These are phyloP conservation scores for Saturnispora ahearnii DNA, from an alignment of 805 yeast species.

Conservation along the genomic window DNA sequence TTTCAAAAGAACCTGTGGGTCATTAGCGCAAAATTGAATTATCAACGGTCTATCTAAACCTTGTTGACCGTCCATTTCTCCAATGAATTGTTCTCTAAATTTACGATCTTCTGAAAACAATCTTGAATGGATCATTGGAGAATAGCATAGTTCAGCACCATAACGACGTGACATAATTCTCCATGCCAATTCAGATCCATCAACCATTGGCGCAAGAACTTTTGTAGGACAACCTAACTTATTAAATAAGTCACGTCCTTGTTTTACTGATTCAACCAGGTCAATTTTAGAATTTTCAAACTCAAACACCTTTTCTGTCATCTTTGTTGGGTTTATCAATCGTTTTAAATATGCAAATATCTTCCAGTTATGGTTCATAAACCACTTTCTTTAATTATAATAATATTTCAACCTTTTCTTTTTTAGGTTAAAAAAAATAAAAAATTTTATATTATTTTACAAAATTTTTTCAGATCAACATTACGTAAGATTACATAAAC, in stretches of 20 bases:
- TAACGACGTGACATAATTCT: slow-evolving; percentile 73
- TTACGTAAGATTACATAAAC: neutral
- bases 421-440: neutral
- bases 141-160: slow-evolving; percentile 90
- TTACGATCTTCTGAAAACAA: slow-evolving; percentile 77
- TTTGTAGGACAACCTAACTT: slow-evolving; percentile 67
- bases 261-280: slow-evolving; percentile 9
- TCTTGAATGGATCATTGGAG: slow-evolving; percentile 95
- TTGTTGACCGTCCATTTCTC: slow-evolving; percentile 61
- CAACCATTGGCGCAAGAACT: slow-evolving; percentile 98
- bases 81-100: slow-evolving; percentile 70
- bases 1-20: slow-evolving; percentile 68
- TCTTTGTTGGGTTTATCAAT: neutral
- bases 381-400: neutral
- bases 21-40: slow-evolving; percentile 95
- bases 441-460: neutral
- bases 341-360: neutral
- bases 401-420: neutral
- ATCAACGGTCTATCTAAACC: slow-evolving; percentile 73
- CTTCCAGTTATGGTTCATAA: neutral
- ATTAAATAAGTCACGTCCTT: slow-evolving; percentile 65
- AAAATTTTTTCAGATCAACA: neutral
- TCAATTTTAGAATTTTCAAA: slow-evolving; percentile 17
- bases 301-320: neutral
- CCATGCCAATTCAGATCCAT: slow-evolving; percentile 95